Conservation (phyloP, 208 protist species). For the Leishmania turanica region DNA sequence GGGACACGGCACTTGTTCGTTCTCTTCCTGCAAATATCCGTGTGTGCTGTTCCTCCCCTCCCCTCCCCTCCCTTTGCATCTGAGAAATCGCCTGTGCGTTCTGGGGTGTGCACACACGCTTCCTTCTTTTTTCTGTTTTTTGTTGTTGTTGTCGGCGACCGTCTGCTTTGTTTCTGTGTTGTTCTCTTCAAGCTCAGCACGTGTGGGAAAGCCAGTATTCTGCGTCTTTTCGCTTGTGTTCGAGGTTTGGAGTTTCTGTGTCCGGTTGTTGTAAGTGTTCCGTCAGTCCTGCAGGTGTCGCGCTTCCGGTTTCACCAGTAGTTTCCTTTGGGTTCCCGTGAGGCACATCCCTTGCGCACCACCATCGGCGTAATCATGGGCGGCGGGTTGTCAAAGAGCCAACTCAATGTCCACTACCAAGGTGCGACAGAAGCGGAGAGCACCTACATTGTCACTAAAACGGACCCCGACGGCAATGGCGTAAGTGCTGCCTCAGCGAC, state of each 20-base stretch:
- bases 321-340: neutral
- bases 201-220: too few species aligned
- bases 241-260: too few species aligned
- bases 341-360: neutral
- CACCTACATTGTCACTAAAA: constrained; percentile 6
- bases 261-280: neutral
- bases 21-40: neutral
- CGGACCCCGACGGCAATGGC: neutral
- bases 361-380: constrained; percentile 13
- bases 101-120: neutral
- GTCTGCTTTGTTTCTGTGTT: too few species aligned
- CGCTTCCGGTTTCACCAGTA: neutral
- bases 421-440: constrained; percentile 8
- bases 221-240: too few species aligned
- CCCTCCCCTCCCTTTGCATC: neutral
- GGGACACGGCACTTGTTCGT: neutral
- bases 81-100: too few species aligned
- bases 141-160: too few species aligned
- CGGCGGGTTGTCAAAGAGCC: constrained; percentile 11
- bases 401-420: constrained; percentile 9
- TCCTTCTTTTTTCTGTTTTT: neutral
- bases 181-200: neutral
- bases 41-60: neutral
- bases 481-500: neutral
- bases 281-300: neutral